These are phyloP conservation scores for Fomitopsis betulina DNA, from an alignment of 1,284 basidiomycete genomes.

Conservation along the genomic window DNA sequence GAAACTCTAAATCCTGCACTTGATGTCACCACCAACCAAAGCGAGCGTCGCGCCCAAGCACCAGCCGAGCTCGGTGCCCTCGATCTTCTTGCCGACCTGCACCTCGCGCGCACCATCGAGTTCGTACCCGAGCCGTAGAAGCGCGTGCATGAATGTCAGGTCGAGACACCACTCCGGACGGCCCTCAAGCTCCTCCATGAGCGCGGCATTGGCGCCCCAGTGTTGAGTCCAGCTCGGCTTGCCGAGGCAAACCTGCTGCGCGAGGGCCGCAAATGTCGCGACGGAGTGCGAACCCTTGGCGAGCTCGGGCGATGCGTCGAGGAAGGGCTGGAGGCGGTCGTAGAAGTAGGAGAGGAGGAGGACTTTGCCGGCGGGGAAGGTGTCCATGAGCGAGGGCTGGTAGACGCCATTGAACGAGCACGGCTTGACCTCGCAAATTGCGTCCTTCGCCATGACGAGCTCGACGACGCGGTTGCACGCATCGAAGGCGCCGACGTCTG, in stretches of 20 bases:
- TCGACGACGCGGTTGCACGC: slow-evolving; percentile 85
- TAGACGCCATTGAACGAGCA: slow-evolving; percentile 98
- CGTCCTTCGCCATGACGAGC: slow-evolving; percentile 94
- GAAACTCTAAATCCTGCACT: slow-evolving; percentile 35
- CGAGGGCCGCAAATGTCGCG: slow-evolving; percentile 60
- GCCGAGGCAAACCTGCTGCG: slow-evolving; percentile 71
- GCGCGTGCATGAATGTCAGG: slow-evolving; percentile 90
- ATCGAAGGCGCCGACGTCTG: slow-evolving; percentile 77
- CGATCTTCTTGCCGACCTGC: slow-evolving; percentile 84
- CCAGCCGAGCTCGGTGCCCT: slow-evolving; percentile 95
- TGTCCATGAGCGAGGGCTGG: slow-evolving; percentile 90
- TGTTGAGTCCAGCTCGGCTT: slow-evolving; percentile 51
- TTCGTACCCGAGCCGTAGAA: slow-evolving; percentile 84
- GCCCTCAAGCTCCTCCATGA: slow-evolving; percentile 75
- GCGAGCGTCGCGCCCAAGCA: slow-evolving; percentile 82
- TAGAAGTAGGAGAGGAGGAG: slow-evolving; percentile 96
- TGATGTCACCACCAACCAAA: slow-evolving; percentile 61
- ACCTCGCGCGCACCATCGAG: slow-evolving; percentile 66
- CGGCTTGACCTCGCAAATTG: slow-evolving; percentile 86
- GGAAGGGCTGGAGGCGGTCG: slow-evolving; percentile 85
- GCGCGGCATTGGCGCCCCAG: slow-evolving; percentile 47
- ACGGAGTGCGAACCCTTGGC: slow-evolving; percentile 44
- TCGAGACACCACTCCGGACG: slow-evolving; percentile 95
- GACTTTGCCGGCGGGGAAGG: slow-evolving; percentile 78
- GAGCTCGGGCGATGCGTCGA: slow-evolving; percentile 37